Conservation (phyloP, 2,329 filamentous ascomycete genomes). For the Incumbomyces lentus region DNA sequence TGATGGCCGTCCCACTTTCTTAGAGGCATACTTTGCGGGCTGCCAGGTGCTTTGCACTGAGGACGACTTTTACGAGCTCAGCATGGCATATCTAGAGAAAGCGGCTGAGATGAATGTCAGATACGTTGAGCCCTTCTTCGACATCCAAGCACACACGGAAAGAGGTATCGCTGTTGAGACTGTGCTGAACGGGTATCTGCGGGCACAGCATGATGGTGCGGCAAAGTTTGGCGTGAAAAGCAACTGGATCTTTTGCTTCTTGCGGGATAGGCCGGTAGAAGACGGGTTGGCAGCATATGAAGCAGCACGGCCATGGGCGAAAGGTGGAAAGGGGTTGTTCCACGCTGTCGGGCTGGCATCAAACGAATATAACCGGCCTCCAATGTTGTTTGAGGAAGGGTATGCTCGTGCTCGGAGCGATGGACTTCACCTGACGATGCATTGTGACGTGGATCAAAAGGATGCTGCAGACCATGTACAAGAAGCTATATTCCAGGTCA, state of each 20-base stretch:
- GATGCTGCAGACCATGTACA: conserved; percentile 37
- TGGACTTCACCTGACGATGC: conserved; percentile 38
- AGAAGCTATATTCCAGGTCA: conserved; percentile 23
- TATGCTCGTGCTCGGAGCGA: conserved; percentile 24
- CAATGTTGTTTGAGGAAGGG: conserved; percentile 17
- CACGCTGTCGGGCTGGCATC: conserved; percentile 21
- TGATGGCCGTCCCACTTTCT: conserved; percentile 37
- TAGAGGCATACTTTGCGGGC: conserved; percentile 68
- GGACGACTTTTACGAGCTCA: conserved; percentile 46
- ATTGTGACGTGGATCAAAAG: conserved; percentile 43
- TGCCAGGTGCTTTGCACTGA: conserved; percentile 57
- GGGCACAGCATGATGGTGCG: conserved; percentile 51
- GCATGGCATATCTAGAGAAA: conserved; percentile 59
- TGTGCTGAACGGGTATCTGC: conserved; percentile 53
- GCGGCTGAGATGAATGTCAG: conserved; percentile 55
- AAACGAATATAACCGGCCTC: conserved; percentile 19
- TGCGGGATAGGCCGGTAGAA: conserved; percentile 36
- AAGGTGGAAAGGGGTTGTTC: conserved; percentile 13
- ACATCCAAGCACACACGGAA: conserved; percentile 62
- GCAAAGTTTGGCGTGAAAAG: conserved; percentile 54
- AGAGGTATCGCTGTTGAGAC: conserved; percentile 54
- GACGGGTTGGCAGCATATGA: conserved; percentile 20
- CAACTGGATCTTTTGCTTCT: conserved; percentile 60
- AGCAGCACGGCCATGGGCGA: conserved; percentile 16
- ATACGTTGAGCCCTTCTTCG: conserved; percentile 72